Percentiles rank a stretch among this genome's conserved stretches.
phyloP scores from a whole-genome alignment of 169 alveolate species.

The Plasmodium chabaudi region DNA sequence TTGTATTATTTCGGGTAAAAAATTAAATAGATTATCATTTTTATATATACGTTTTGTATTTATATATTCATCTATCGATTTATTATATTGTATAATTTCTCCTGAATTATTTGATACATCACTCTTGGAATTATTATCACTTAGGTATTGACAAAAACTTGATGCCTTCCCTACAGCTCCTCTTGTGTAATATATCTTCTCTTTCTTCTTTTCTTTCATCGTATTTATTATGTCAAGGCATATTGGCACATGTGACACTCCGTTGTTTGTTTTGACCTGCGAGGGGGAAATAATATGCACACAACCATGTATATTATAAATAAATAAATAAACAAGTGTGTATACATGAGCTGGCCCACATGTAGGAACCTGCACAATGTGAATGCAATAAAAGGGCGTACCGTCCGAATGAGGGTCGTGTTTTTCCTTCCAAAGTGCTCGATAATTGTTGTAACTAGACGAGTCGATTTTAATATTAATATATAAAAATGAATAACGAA shows the following conservation, averaged over 20 bases:
- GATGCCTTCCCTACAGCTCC: conserved; percentile 9
- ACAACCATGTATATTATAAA: not conserved
- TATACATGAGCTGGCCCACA: not conserved
- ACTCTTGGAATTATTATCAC: conserved; percentile 26
- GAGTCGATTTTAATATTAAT: conserved; percentile 25
- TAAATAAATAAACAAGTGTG: not conserved
- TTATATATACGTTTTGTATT: conserved; percentile 41
- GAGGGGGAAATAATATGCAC: not conserved
- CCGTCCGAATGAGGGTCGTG: conserved; percentile 61
- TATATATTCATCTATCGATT: conserved; percentile 59
- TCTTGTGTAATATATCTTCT: conserved; percentile 46
- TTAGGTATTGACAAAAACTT: conserved; percentile 11
- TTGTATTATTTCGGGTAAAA: conserved; percentile 52
- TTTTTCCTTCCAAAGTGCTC: conserved; percentile 65
- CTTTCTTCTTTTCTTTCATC: conserved; percentile 48
- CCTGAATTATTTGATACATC: conserved; percentile 22
- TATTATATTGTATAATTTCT: conserved; percentile 35
- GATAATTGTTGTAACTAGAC: conserved; percentile 54
- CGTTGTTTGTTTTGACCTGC: conserved; percentile 12
- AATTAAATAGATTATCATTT: conserved; percentile 63
- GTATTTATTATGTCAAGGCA: conserved; percentile 65
- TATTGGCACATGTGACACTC: conserved; percentile 49
- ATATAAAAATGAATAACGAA: conserved; percentile 55
- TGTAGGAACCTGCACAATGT: not conserved
- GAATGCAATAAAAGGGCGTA: not conserved